These are phyloP conservation scores for Penicillium sp. DNA, from an alignment of 2,329 filamentous ascomycete genomes.

Conservation along the genomic window DNA sequence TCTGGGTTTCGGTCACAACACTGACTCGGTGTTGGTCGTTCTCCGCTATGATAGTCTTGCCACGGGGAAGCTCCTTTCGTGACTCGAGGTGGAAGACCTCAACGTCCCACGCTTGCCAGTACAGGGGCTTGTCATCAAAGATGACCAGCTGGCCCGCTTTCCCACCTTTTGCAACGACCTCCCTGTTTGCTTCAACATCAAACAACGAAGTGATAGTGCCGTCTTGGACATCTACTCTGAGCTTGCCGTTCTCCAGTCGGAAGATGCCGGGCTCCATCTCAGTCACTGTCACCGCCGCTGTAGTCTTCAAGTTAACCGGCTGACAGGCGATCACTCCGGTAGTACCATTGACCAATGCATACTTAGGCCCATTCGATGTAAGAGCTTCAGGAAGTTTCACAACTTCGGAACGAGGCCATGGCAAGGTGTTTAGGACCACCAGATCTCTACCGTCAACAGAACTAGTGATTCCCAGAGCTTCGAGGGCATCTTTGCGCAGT, in stretches of 20 bases:
- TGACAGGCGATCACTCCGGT: slow-evolving; percentile 44
- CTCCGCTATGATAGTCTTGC: slow-evolving; percentile 69
- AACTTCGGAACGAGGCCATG: slow-evolving; percentile 77
- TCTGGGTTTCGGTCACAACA: slow-evolving; percentile 77
- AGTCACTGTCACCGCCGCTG: slow-evolving; percentile 46
- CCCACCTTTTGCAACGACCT: slow-evolving; percentile 68
- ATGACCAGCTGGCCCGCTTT: slow-evolving; percentile 91
- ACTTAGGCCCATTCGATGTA: slow-evolving; percentile 28
- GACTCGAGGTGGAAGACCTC: slow-evolving; percentile 94
- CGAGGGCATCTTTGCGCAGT: slow-evolving; percentile 67
- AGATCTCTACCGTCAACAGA: slow-evolving; percentile 46
- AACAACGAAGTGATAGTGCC: slow-evolving; percentile 82
- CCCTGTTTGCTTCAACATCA: slow-evolving; percentile 69
- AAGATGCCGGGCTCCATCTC: slow-evolving; percentile 62
- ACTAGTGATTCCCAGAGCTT: slow-evolving; percentile 62
- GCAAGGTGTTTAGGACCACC: slow-evolving; percentile 76
- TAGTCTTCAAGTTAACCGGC: slow-evolving; percentile 22
- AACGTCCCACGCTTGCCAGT: slow-evolving; percentile 98
- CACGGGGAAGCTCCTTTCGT: slow-evolving; percentile 68
- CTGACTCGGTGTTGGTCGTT: slow-evolving; percentile 72
- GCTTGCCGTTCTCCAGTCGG: slow-evolving; percentile 73
- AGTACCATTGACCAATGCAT: slow-evolving; percentile 48
- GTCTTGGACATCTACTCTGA: slow-evolving; percentile 67
- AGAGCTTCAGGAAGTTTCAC: slow-evolving; percentile 57
- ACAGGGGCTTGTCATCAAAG: slow-evolving; percentile 94